A percentile compares a stretch with the other conserved stretches of the same genome.
Evolutionary conservation across 1,139 yeast species (phyloP).

Genomic region (Sugiyamaella sp.): DNA sequence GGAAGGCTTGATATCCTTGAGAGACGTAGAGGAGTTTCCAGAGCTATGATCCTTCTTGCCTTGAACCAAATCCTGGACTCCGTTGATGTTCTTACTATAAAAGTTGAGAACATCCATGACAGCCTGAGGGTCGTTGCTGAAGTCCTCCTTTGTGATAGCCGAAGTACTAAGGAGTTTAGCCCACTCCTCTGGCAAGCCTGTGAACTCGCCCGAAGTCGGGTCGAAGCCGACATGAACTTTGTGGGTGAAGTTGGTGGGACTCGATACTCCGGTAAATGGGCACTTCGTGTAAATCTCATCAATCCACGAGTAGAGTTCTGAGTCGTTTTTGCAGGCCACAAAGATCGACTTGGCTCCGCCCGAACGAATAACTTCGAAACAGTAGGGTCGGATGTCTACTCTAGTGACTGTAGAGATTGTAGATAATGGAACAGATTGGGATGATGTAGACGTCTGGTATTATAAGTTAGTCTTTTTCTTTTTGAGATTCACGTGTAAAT

Average conservation of each 20-base stretch:
- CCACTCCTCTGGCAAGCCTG: slow-evolving; percentile 52
- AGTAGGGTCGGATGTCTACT: slow-evolving; percentile 66
- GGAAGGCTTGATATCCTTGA: neutral
- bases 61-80: slow-evolving; percentile 13
- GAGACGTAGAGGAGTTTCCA: neutral
- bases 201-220: slow-evolving; percentile 49
- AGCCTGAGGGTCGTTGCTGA: slow-evolving; percentile 50
- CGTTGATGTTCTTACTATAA: slow-evolving; percentile 45
- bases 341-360: slow-evolving; percentile 61
- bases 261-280: slow-evolving; percentile 71
- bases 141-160: slow-evolving; percentile 51
- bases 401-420: slow-evolving; percentile 61
- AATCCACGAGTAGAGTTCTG: slow-evolving; percentile 87
- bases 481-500: too few relatives aligned
- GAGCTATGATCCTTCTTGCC: neutral
- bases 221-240: slow-evolving; percentile 52
- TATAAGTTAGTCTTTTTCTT: slow-evolving; percentile 10
- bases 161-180: slow-evolving; percentile 46
- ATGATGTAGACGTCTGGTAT: slow-evolving; percentile 29
- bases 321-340: slow-evolving; percentile 75
- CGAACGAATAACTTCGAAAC: slow-evolving; percentile 76
- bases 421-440: slow-evolving; percentile 55
- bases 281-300: slow-evolving; percentile 88
- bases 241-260: slow-evolving; percentile 51
- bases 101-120: slow-evolving; percentile 90